Evolutionary conservation across 2,329 filamentous ascomycete genomes (phyloP), one percentile per base, ranked within the genome.

Genomic region (Albophoma yamanashiensis): DNA sequence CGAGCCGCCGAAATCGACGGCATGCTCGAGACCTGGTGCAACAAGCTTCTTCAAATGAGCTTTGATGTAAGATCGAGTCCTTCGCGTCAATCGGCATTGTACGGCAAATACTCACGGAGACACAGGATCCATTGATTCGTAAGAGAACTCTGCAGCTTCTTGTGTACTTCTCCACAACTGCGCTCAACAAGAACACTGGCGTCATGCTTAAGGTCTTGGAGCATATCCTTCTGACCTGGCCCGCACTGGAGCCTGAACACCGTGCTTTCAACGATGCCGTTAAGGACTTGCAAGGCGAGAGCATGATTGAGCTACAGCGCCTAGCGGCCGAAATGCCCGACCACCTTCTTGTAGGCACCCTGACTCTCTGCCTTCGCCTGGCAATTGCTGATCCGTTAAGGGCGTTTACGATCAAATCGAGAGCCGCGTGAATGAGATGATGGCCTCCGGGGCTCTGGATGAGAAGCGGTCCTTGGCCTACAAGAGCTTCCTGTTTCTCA

Each of bases 171-270:
- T 93, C 91, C 0, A 92, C 89, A 0, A 88, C 86, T 38, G 89
- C 89, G 3, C 79, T 96, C 8, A 86, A 91, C 69, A 87, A 87
- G 65, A 89, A 91, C 59, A 83, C 88, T 7, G 82, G 80, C 42
- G 93, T 97, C 72, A 94, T 96, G 73, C 80, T 97, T 25, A 92
- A 89, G 69, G 90, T 96, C 27, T 81, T 97, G 4, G 91, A 97
- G 70, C 90, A 97, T 71, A 92, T 97, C 63, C 81, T 99, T 43
- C 86, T 93, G 68, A 92, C 90, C 40, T 88, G 89, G 75, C 85
- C 91, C n/a, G 79, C 83, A 4, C 84, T 90, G 52, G 83, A 89
- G 59, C 86, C 88, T 2, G 84, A 88, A 53, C 84, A 89, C 67
- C 81, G 83, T 47, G 78, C 85, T 3, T 96, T 92, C 72, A 92